Base-by-base conservation (phyloP, 352 stramenopile genomes). In the Phytopythium cucurbitacearum region DNA sequence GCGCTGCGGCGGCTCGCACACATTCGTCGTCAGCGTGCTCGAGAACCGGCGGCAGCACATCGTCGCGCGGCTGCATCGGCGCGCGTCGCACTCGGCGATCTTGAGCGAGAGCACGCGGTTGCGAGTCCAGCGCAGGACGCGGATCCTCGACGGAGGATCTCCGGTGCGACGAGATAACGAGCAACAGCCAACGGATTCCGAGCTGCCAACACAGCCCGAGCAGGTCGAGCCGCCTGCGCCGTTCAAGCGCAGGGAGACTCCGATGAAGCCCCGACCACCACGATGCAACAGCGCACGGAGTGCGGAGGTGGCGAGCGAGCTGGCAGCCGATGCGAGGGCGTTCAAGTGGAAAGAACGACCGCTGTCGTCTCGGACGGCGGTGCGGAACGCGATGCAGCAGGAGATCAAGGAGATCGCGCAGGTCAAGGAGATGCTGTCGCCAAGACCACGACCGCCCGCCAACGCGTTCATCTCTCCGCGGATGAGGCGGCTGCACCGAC, bases 1-100 rank as follows among this genome's bases (percentile, higher is more conserved):
- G 12, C 60, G 64, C 10, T 90, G 74, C 36, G 79, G 79, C 34
- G 63, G 71, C 16, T 74, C 74, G 3, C 79, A 90, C 51, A 80
- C 76, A 8, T 84, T 88, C 43, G 76, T 87, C 1, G 71, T 87
- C 33, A 90, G 72, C 43, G 70, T 82, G 8, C 69, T 85, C 33
- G 79, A 90, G 40, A 75, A 76, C 35, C 59, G 69, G 9, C 63
- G 71, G 0, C 56, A 77, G 7, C 54, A 83, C 10, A 43, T 28
- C 21, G 21, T 89, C 15, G 64, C 69, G 5, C 54, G 80, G 50
- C 41, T 79, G 10, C 71, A 85, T 54, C 67, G 69, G 11, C 64
- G 51, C 46, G 53, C 48, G 1, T 78, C 71, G 5, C 59, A 65
- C 15, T 36, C 64, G 1, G 73, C 76, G 35, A 61, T 77, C 12